phyloP scores from a whole-genome alignment of 352 stramenopile species.

The Albugo candida region DNA sequence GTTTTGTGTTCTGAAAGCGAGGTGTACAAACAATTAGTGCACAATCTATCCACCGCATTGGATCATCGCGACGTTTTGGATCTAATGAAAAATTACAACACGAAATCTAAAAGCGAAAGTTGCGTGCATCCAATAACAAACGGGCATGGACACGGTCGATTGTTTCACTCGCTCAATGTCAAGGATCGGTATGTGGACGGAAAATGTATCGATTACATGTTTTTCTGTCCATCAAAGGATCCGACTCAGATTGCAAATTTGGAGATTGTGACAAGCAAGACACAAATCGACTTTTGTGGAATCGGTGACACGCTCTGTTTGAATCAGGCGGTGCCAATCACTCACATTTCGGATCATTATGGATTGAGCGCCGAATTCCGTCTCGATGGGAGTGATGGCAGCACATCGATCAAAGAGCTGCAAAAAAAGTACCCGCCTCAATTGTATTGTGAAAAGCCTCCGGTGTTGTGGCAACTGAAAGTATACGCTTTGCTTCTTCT shows the following conservation, averaged over 20 bases:
- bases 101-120: conserved; percentile 18
- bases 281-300: conserved; percentile 32
- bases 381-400: conserved; percentile 10
- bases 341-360: conserved; percentile 69
- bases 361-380: conserved; percentile 30
- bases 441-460: conserved; percentile 30
- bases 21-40: conserved; percentile 35
- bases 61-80: conserved; percentile 22
- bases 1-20: conserved; percentile 30
- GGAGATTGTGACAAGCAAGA: conserved; percentile 18
- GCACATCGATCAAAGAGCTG: conserved; percentile 21
- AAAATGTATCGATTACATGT: conserved; percentile 80
- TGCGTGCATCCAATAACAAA: conserved; percentile 53
- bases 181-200: conserved; percentile 27
- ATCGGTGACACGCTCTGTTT: conserved; percentile 5
- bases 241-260: conserved; percentile 17
- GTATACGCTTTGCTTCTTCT: conserved; percentile 27
- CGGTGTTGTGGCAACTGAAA: conserved; percentile 51
- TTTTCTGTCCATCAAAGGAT: conserved; percentile 16
- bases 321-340: conserved; percentile 27
- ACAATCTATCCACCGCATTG: conserved; percentile 23
- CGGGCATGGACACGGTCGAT: conserved; percentile 44
- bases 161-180: conserved; percentile 27
- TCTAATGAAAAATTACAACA: conserved; percentile 52
- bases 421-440: conserved; percentile 45